Evolutionary conservation across 2,329 filamentous ascomycete species (phyloP).

Genomic region (Aureobasidium uvarum): DNA sequence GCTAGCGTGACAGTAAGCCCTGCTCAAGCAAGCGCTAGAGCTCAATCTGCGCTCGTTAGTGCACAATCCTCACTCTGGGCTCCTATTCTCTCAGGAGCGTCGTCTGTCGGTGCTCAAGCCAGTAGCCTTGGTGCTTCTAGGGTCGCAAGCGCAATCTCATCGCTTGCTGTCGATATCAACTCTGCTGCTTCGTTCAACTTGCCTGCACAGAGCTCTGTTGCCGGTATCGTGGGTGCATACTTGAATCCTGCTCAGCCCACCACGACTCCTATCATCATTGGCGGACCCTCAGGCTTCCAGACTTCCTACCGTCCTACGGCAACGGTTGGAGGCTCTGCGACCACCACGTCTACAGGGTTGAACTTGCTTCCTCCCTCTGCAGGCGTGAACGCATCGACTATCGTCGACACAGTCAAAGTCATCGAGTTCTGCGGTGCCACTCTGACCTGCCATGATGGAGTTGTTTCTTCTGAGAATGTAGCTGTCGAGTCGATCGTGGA

Average conservation of each 20-base stretch:
- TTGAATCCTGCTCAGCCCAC: neutral
- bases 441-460: neutral
- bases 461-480: neutral
- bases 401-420: neutral
- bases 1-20: neutral
- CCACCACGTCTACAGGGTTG: neutral
- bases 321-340: neutral
- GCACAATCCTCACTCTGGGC: constrained; percentile 1
- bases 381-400: neutral
- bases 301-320: constrained; percentile 7
- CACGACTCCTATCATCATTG: neutral
- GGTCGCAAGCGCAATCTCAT: neutral
- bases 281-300: neutral
- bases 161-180: constrained; percentile 6
- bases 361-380: constrained; percentile 9
- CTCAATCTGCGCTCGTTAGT: neutral
- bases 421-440: constrained; percentile 1
- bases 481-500: neutral
- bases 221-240: neutral
- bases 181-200: neutral
- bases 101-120: neutral
- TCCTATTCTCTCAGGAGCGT: constrained; percentile 3
- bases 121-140: neutral
- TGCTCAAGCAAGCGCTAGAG: neutral
- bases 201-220: neutral